Percentiles rank a stretch among this genome's conserved stretches.
Evolutionary conservation across 768 basidiomycete species (phyloP).

Genomic region (Hygrophoropsis aurantiaca): DNA sequence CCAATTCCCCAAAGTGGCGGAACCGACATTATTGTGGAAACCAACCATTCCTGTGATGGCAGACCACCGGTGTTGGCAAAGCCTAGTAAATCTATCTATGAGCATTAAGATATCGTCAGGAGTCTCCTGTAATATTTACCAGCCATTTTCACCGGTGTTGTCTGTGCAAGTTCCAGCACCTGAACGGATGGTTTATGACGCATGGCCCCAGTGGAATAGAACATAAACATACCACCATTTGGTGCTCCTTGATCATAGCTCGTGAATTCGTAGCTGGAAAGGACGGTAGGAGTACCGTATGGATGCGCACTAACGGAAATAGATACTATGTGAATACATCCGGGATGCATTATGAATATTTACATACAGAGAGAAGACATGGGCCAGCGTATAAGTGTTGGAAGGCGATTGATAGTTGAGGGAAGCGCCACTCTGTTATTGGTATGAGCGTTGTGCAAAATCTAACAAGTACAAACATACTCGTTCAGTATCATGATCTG

Average conservation of each 20-base stretch:
- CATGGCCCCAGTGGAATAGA: neutral
- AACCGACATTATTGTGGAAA: conserved; percentile 59
- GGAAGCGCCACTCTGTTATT: conserved; percentile 46
- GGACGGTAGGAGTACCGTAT: conserved; percentile 63
- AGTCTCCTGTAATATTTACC: conserved; percentile 26
- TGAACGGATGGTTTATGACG: conserved; percentile 12
- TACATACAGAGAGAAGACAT: conserved; percentile 54
- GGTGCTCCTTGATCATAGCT: conserved; percentile 58
- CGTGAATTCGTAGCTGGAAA: conserved; percentile 58
- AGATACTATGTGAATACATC: neutral
- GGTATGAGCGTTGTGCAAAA: neutral
- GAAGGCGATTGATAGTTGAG: conserved; percentile 59
- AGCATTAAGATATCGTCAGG: neutral
- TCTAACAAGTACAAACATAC: conserved; percentile 19
- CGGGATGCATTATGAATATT: neutral
- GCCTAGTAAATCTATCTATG: no score
- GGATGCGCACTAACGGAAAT: conserved; percentile 44
- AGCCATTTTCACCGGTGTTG: conserved; percentile 54
- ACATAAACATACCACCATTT: conserved; percentile 42
- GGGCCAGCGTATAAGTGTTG: conserved; percentile 62
- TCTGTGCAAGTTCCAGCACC: conserved; percentile 50
- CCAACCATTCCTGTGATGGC: conserved; percentile 60
- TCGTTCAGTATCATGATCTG: conserved; percentile 72
- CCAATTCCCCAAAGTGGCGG: conserved; percentile 53
- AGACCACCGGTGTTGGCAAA: conserved; percentile 64